A percentile compares a stretch with the other conserved stretches of the same genome.
Evolutionary conservation across 305 asterid species (phyloP).

Genomic region (Coffea humblotiana): DNA sequence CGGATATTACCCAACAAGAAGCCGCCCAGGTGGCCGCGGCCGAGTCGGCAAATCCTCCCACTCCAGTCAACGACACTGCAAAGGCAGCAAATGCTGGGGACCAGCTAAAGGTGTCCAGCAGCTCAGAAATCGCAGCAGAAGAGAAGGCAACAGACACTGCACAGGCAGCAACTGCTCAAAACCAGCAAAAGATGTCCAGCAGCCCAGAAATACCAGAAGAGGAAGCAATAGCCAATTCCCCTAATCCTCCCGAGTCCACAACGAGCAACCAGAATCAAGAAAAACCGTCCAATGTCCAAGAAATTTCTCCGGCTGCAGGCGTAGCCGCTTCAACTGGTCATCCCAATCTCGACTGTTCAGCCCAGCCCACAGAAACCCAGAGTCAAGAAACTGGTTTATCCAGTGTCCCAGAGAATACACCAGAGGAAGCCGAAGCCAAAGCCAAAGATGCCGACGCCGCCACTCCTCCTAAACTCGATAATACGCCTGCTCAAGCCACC

Average conservation of each 20-base stretch:
- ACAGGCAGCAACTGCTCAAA: not conserved
- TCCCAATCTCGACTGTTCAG: not conserved
- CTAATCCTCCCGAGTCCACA: too few species aligned
- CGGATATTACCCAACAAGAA: not conserved
- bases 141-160: not conserved
- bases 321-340: not conserved
- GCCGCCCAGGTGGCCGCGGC: not conserved
- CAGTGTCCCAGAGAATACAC: slow-evolving; percentile 8
- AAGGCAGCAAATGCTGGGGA: not conserved
- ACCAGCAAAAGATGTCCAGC: not conserved
- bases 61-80: not conserved
- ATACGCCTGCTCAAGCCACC: not conserved
- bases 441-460: not conserved
- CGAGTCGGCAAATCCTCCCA: not conserved
- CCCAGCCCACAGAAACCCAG: not conserved
- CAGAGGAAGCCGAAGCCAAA: not conserved
- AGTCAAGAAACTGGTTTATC: not conserved
- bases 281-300: not conserved
- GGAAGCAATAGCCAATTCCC: not conserved
- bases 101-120: not conserved
- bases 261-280: not conserved
- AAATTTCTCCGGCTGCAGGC: not conserved
- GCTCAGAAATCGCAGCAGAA: too few species aligned
- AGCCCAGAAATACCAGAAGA: not conserved
- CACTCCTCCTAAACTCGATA: not conserved